Base-by-base conservation (phyloP, 1,284 basidiomycete genomes). In the Pisolithus thermaeus region DNA sequence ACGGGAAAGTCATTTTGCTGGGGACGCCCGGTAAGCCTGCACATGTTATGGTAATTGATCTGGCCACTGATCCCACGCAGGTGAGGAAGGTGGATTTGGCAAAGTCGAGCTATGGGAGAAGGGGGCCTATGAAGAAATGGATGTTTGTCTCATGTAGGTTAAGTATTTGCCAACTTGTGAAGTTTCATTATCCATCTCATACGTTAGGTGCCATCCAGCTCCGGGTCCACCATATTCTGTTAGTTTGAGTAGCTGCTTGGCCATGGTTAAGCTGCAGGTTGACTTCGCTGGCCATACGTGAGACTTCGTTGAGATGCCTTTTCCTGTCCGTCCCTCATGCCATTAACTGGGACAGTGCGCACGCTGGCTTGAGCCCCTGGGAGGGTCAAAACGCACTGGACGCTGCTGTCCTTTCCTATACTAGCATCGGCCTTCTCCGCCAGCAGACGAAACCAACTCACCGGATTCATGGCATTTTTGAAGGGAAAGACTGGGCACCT, bases 371-470 rank as follows among this genome's bases (percentile, higher is more conserved):
- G n/a, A 82, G 82, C 7, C 86, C 83, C 25, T 87, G 84, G 84
- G 83, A 87, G 61, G 89, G 84, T 4, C 73, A 72, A 57, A 91
- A 90, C 57, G 87, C 88, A 1, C 73, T 88, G 14, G 87, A 90
- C 61, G 89, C 87, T 2, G 87, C 83, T 4, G 82, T 87, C 7
- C 72, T 86, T 5, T 83, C 82, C 18, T 90, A 90, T 65, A 80
- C 74, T 51, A 82, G 79, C 55, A 76, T 91, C 28, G 81, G 83
- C 2, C 78, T 78, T 2, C 73, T 91, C 23, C 77, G 89, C 14
- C 88, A 92, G 64, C 87, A 91, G 59, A 73, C 85, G 22, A 71
- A 73, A 45, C 81, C 83, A 0, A 76, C 74, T 0, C 73, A 80
- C 57, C 77, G 81, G 18, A 73, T 87, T 3, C 84, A 88, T 58